Conservation (phyloP, 2,329 filamentous ascomycete genomes). For the Exophiala aquamarina region DNA sequence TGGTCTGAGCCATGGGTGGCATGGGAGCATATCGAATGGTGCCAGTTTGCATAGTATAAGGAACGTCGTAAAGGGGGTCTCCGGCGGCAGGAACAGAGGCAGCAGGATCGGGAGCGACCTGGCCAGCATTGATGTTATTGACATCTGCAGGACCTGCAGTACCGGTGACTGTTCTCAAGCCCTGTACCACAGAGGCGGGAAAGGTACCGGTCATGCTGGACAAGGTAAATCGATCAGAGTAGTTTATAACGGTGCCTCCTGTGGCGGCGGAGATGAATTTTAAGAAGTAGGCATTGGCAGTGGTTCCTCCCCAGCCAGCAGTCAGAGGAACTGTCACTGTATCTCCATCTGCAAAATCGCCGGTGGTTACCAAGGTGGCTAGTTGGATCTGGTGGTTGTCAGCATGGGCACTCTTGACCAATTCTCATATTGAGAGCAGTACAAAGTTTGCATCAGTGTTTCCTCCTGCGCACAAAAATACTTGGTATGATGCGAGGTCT, state of each 20-base stretch:
- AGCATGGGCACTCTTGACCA: constrained; percentile 3
- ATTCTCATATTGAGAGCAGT: constrained; percentile 6
- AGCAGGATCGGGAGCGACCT: constrained; percentile 32
- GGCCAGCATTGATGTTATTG: constrained; percentile 28
- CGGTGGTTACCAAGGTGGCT: constrained; percentile 39
- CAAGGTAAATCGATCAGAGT: constrained; percentile 64
- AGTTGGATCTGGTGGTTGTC: constrained; percentile 40
- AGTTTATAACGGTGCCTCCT: constrained; percentile 58
- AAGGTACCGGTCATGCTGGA: constrained; percentile 64
- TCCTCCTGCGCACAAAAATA: constrained; percentile 63
- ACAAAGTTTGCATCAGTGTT: constrained; percentile 52
- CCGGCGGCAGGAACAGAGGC: constrained; percentile 16
- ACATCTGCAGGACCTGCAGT: constrained; percentile 23
- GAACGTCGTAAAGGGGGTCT: constrained; percentile 39
- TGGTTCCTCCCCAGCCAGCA: constrained; percentile 42
- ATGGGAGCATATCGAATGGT: constrained; percentile 61
- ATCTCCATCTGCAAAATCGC: constrained; percentile 41
- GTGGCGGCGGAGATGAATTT: constrained; percentile 58
- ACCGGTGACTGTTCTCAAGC: constrained; percentile 36
- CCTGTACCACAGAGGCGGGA: constrained; percentile 39
- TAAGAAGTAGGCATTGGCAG: constrained; percentile 56
- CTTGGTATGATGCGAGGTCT: constrained; percentile 54
- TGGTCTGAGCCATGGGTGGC: constrained; percentile 59
- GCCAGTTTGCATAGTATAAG: constrained; percentile 58
- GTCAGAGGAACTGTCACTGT: constrained; percentile 47